Base-by-base conservation (phyloP, 2,329 filamentous ascomycete species). In the Trichophyton rubrum region DNA sequence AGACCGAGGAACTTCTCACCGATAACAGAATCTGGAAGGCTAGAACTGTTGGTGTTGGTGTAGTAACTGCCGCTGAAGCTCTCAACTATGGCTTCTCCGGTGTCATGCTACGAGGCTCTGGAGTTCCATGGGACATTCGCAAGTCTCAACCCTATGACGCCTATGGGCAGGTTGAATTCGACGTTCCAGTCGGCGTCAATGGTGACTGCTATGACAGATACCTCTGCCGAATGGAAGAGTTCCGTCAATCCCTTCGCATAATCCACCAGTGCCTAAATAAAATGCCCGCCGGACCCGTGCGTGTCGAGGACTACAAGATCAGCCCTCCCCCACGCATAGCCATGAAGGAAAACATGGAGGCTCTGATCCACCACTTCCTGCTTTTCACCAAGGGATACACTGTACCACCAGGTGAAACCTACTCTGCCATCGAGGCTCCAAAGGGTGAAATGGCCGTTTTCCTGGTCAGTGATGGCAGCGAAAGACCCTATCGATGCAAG, bases 261-360 rank as follows among this genome's bases (percentile, higher is more conserved):
- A 96, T 99, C 73, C 87, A 95, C 81, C 95, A 99, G 78, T 99
- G 95, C 77, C 79, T 99, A 68, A 97, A 99, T 82, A 90, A 99
- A 81, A 99, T 99, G 89, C 92, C 95, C 56, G 82, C 89, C 56
- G 93, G 93, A 30, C 93, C 93, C 59, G 84, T 97, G 72, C 88
- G 92, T 67, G 90, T 96, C 47, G 93, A 99, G 78, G 93, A 99
- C 77, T 99, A 97, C 85, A 99, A 99, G 84, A 84, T 99, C 70
- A 88, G 89, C 2, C 93, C 93, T 22, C 93, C 93, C 64, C 95
- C 93, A n/a, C 86, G 93, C 71, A 82, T 89, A 51, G 93, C 93
- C 71, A 99, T 99, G 93, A 99, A 99, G 84, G 93, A 99, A 84
- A 99, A 99, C 81, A 99, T 99, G 95, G 93, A 99, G 79, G 91